Conservation (phyloP, 306 rosid species). For the Biancaea sappan region DNA sequence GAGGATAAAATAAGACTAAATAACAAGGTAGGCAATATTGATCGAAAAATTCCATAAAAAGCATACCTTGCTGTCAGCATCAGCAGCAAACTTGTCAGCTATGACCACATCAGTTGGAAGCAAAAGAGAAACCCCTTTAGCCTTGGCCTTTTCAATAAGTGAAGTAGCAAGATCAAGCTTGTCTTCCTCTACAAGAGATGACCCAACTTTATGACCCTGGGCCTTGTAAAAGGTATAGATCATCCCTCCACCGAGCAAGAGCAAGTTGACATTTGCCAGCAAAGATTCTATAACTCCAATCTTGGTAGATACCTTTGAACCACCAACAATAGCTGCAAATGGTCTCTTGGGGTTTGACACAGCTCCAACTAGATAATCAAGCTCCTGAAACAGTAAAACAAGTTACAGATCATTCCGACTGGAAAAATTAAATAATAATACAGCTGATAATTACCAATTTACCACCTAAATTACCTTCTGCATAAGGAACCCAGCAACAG, state of each 20-base stretch:
- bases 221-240: constrained; percentile 95
- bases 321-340: constrained; percentile 95
- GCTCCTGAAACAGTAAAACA: constrained; percentile 64
- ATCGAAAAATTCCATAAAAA: not conserved
- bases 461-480: constrained; percentile 69
- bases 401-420: constrained; percentile 15
- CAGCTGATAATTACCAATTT: not conserved
- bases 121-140: constrained; percentile 79
- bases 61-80: constrained; percentile 87
- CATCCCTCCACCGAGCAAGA: constrained; percentile 94
- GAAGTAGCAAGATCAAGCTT: constrained; percentile 74
- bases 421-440: not conserved
- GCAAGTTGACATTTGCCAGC: constrained; percentile 77
- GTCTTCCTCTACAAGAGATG: constrained; percentile 94
- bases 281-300: constrained; percentile 93
- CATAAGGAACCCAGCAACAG: constrained; percentile 97
- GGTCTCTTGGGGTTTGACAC: constrained; percentile 91
- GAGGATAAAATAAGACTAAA: not conserved
- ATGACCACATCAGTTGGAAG: constrained; percentile 91
- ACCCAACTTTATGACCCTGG: constrained; percentile 79
- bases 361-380: constrained; percentile 90
- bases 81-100: constrained; percentile 89
- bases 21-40: not conserved
- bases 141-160: constrained; percentile 81
- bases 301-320: constrained; percentile 91